Percentiles rank a stretch among this genome's conserved stretches.
phyloP scores from a whole-genome alignment of 1,139 yeast species.

The Diutina pseudorugosa region DNA sequence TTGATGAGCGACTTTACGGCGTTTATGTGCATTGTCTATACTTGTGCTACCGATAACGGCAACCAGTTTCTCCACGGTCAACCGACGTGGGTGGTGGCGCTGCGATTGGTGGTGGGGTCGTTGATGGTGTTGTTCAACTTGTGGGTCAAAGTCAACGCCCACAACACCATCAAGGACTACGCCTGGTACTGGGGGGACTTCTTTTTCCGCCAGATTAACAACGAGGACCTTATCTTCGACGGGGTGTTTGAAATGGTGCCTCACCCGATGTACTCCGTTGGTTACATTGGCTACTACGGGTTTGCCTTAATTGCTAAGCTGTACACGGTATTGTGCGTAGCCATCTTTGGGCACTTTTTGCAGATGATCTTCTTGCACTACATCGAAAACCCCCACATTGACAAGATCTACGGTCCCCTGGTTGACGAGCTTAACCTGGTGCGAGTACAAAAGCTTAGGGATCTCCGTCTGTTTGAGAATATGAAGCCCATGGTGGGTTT shows the following conservation, averaged over 20 bases:
- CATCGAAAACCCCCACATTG: constrained; percentile 84
- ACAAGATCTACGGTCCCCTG: constrained; percentile 56
- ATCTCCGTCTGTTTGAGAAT: constrained; percentile 29
- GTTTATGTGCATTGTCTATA: constrained; percentile 56
- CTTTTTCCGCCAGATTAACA: constrained; percentile 66
- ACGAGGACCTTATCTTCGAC: constrained; percentile 71
- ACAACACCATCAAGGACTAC: constrained; percentile 77
- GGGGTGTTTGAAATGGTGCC: constrained; percentile 90
- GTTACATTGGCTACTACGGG: constrained; percentile 82
- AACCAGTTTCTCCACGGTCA: constrained; percentile 30
- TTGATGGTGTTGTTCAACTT: constrained; percentile 55
- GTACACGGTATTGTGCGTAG: constrained; percentile 58
- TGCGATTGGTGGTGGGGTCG: constrained; percentile 31
- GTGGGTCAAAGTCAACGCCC: constrained; percentile 87
- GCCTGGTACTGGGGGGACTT: constrained; percentile 98
- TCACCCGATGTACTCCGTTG: constrained; percentile 89
- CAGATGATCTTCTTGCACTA: constrained; percentile 69
- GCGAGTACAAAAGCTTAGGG: constrained; percentile 28
- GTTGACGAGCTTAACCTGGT: constrained; percentile 24
- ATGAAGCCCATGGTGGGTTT: constrained; percentile 50
- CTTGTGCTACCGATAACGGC: constrained; percentile 34
- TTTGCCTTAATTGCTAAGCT: constrained; percentile 70
- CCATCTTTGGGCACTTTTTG: constrained; percentile 65
- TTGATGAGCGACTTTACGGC: constrained; percentile 80
- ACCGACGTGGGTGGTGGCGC: constrained; percentile 20